Percentiles rank a stretch among this genome's conserved stretches.
Evolutionary conservation across 495 filamentous ascomycete genomes (phyloP).

Genomic region (Xylaria castorea): DNA sequence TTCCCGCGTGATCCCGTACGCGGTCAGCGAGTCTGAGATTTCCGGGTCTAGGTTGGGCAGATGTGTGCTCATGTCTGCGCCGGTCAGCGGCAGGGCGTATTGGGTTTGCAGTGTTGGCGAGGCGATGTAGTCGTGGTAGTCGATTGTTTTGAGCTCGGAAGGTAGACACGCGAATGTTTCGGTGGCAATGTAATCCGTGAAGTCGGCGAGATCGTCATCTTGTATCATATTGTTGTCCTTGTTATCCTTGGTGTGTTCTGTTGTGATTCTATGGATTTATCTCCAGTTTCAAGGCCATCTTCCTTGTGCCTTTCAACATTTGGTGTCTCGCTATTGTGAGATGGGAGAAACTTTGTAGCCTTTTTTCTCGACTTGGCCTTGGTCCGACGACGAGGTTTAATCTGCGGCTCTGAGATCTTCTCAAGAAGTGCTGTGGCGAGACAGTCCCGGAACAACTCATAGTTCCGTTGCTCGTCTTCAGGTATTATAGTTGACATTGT

Average conservation of each 20-base stretch:
- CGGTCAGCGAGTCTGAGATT: slow-evolving; percentile 68
- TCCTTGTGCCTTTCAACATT: not conserved
- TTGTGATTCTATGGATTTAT: not conserved
- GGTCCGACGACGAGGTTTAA: slow-evolving; percentile 51
- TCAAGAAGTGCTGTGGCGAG: slow-evolving; percentile 54
- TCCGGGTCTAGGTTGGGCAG: slow-evolving; percentile 51
- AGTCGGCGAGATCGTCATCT: slow-evolving; percentile 75
- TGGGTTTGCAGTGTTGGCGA: slow-evolving; percentile 52
- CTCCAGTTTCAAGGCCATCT: not conserved
- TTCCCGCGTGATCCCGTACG: slow-evolving; percentile 62
- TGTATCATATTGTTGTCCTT: slow-evolving; percentile 20
- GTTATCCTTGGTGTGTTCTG: slow-evolving; percentile 31
- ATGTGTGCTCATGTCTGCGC: slow-evolving; percentile 31
- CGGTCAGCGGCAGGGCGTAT: slow-evolving; percentile 58
- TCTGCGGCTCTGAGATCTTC: slow-evolving; percentile 53
- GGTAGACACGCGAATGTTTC: slow-evolving; percentile 73
- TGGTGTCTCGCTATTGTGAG: slow-evolving; percentile 28
- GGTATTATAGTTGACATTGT: slow-evolving; percentile 28
- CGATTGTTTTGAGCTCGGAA: slow-evolving; percentile 61
- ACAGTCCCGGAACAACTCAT: slow-evolving; percentile 73
- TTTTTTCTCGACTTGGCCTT: slow-evolving; percentile 52
- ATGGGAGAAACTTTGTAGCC: slow-evolving; percentile 30
- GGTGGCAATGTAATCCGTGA: slow-evolving; percentile 74
- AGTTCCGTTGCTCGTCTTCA: slow-evolving; percentile 56
- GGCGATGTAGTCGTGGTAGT: slow-evolving; percentile 62